Percentiles rank a stretch among this genome's conserved stretches.
These are phyloP conservation scores for Calonectria pseudoreteaudii DNA, from an alignment of 2,329 filamentous ascomycete genomes.

Conservation along the genomic window DNA sequence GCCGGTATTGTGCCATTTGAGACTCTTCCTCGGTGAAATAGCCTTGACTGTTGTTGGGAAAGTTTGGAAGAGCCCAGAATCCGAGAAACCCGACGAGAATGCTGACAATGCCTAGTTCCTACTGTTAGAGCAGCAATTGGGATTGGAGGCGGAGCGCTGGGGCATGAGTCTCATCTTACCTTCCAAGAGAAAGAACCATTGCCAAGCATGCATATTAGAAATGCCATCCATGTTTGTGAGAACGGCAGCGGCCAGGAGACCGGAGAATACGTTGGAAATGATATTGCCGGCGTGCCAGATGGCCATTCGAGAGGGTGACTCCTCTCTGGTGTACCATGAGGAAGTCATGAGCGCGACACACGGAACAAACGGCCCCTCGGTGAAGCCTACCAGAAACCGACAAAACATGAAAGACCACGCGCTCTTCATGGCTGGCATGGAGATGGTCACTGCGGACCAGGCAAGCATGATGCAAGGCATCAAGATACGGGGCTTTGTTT, in stretches of 20 bases:
- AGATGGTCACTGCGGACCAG: slow-evolving; percentile 55
- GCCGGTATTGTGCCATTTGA: slow-evolving; percentile 51
- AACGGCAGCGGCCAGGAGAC: slow-evolving; percentile 56
- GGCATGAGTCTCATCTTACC: not conserved
- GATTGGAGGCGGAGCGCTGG: not conserved
- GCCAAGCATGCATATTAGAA: slow-evolving; percentile 49
- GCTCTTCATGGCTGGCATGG: slow-evolving; percentile 54
- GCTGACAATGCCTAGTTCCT: slow-evolving; percentile 41
- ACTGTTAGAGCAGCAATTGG: not conserved
- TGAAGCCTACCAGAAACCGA: slow-evolving; percentile 45
- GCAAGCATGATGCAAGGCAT: slow-evolving; percentile 54
- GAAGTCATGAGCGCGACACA: slow-evolving; percentile 57
- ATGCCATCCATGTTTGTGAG: slow-evolving; percentile 55
- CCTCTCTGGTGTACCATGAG: slow-evolving; percentile 59
- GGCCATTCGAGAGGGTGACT: slow-evolving; percentile 56
- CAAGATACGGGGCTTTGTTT: slow-evolving; percentile 47
- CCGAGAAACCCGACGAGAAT: slow-evolving; percentile 46
- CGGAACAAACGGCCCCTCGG: slow-evolving; percentile 56
- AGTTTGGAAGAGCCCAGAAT: slow-evolving; percentile 52
- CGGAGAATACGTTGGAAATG: slow-evolving; percentile 57
- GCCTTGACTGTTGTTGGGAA: slow-evolving; percentile 44
- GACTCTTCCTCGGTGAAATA: slow-evolving; percentile 51
- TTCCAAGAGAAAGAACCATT: slow-evolving; percentile 57
- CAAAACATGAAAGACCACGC: slow-evolving; percentile 43
- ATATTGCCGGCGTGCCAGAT: slow-evolving; percentile 60